Base-by-base conservation (phyloP, 2,329 filamentous ascomycete genomes). In the Apiospora kogelbergensis region DNA sequence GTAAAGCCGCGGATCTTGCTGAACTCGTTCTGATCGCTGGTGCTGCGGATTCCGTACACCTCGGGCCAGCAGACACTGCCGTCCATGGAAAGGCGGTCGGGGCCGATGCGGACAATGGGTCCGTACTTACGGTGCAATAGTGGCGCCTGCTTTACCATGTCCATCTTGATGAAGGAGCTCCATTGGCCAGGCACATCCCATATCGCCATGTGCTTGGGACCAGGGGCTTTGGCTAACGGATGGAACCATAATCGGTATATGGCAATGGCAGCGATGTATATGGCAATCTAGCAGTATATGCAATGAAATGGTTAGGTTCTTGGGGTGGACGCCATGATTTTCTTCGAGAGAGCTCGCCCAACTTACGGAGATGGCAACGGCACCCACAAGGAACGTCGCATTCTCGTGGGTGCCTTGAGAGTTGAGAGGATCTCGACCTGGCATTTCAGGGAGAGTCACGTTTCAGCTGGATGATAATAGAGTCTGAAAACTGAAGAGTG, bases 61-160 rank as follows among this genome's bases (percentile, higher is more conserved):
- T 65, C n/a, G 24, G 63, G 37, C 40, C 41, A 65, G 41, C n/a
- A 6, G n/a, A 65, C 13, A 17, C 22, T 46, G 6, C 63, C 63
- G 2, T 65, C 40, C 5, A 65, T 30, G 37, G 41, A 17, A 4
- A 65, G 37, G 17, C 41, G 63, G 41, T 65, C 20, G 22, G 63
- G 63, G 22, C 41, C 63, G 20, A 65, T 30, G 24, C 40, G 63
- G 3, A 65, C 63, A 17, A 65, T 46, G 30, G 57, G 57, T 1
- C 83, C 83, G 68, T 84, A 84, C 70, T 74, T 71, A 63, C 80
- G 72, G 72, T 85, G 83, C 72, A 85, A 73, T 65, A 80, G 75
- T 45, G 76, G 72, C n/a, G 84, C 80, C 67, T 82, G 78, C 72
- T 78, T 81, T 15, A 76, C 81, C 69, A 83, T 84, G 72, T 81